Percentiles rank a stretch among this genome's conserved stretches.
These are phyloP conservation scores for Pestalotiopsis sp. DNA, from an alignment of 2,329 filamentous ascomycete genomes.

Conservation along the genomic window DNA sequence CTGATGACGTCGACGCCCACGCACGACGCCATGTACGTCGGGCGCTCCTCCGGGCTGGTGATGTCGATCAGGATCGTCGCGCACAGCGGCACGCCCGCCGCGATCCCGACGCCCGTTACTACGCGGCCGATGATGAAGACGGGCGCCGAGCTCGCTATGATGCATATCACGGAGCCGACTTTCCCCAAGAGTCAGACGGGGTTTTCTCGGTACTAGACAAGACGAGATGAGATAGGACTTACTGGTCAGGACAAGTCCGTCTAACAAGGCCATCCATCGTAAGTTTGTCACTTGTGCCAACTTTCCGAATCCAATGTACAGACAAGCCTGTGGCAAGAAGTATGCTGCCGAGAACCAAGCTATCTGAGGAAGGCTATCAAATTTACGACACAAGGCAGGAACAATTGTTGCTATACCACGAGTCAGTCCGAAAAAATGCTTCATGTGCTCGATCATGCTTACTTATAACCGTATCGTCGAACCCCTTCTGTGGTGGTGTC, in stretches of 20 bases:
- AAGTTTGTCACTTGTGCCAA: constrained; percentile 13
- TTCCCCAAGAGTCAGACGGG: background rate
- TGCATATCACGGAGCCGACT: constrained; percentile 16
- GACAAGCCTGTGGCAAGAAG: constrained; percentile 17
- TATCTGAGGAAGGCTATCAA: constrained; percentile 14
- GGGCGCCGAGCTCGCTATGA: constrained; percentile 11
- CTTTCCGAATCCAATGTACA: constrained; percentile 16
- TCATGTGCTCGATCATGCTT: background rate
- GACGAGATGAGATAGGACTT: background rate
- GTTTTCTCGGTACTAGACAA: background rate
- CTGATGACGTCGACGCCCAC: constrained; percentile 16
- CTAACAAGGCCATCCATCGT: constrained; percentile 11
- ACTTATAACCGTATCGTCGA: constrained; percentile 17
- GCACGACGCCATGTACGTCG: constrained; percentile 15
- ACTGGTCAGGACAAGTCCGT: constrained; percentile 11
- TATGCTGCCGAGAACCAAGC: constrained; percentile 17
- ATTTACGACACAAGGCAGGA: constrained; percentile 10
- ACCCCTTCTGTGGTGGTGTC: constrained; percentile 10
- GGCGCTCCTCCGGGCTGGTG: constrained; percentile 14
- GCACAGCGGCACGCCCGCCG: constrained; percentile 14
- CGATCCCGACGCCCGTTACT: constrained; percentile 14
- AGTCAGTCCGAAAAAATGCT: background rate
- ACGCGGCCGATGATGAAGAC: constrained; percentile 15
- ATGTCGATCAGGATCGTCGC: constrained; percentile 15
- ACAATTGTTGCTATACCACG: constrained; percentile 4